Evolutionary conservation across 1,139 yeast species (phyloP).

Genomic region (Zygosaccharomyces sapae): DNA sequence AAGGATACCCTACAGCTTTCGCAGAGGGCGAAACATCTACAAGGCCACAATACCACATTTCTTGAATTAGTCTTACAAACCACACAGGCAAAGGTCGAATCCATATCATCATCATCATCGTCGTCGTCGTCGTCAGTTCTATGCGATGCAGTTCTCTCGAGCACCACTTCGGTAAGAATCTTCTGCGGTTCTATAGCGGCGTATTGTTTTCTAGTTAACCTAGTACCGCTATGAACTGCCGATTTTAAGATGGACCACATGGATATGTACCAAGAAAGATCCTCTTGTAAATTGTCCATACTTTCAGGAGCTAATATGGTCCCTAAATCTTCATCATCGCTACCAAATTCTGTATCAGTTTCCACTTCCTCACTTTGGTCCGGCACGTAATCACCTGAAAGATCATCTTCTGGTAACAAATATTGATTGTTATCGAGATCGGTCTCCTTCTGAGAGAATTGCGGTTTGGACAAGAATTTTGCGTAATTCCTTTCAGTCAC

Average conservation of each 20-base stretch:
- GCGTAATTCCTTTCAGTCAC: constrained; percentile 29
- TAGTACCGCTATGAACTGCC: constrained; percentile 22
- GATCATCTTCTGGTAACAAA: constrained; percentile 46
- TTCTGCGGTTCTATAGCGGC: constrained; percentile 31
- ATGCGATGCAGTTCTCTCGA: constrained; percentile 15
- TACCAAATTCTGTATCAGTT: constrained; percentile 15
- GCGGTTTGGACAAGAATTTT: constrained; percentile 23
- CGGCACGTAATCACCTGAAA: constrained; percentile 43
- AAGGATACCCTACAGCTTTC: constrained; percentile 74
- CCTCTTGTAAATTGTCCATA: constrained; percentile 11
- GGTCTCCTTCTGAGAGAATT: constrained; percentile 11
- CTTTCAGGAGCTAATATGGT: constrained; percentile 10
- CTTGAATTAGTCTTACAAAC: constrained; percentile 74
- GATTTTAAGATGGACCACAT: constrained; percentile 31
- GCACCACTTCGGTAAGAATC: constrained; percentile 31
- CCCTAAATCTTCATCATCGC: constrained; percentile 24
- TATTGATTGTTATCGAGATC: constrained; percentile 10
- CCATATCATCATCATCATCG: constrained; percentile 23
- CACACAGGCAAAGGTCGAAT: constrained; percentile 50
- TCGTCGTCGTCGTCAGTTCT: constrained; percentile 17
- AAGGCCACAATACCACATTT: constrained; percentile 87
- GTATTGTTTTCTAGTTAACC: constrained; percentile 38
- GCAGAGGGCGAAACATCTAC: constrained; percentile 83
- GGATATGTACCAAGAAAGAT: constrained; percentile 30
- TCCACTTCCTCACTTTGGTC: constrained; percentile 21